Conservation (phyloP, 768 basidiomycete species). For the Lactifluus subvellereus region DNA sequence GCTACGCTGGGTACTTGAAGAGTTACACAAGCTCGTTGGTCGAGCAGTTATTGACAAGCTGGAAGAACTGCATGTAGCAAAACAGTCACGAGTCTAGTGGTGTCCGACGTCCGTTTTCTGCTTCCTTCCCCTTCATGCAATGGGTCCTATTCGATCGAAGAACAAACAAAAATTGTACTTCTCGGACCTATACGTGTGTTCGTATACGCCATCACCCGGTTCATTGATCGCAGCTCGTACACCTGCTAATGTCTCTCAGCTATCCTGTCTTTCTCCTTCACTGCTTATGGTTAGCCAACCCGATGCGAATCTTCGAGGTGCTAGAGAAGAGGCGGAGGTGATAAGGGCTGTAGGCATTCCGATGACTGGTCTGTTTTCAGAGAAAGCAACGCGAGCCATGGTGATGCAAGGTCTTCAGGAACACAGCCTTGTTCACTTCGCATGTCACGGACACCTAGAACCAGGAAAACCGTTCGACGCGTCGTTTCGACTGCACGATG, state of each 20-base stretch:
- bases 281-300: constrained; percentile 9
- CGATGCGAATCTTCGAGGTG: neutral
- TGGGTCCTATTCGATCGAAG: neutral
- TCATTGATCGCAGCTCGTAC: constrained; percentile 11
- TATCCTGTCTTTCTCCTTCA: neutral
- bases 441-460: constrained; percentile 12
- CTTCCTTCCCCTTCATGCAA: constrained; percentile 20
- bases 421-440: constrained; percentile 6
- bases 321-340: neutral
- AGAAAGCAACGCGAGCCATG: neutral
- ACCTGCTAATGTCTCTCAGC: neutral
- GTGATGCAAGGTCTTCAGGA: neutral
- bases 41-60: constrained; percentile 2
- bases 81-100: neutral
- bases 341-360: neutral
- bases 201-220: constrained; percentile 17
- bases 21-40: constrained; percentile 9
- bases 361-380: neutral
- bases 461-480: constrained; percentile 1
- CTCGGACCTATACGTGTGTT: constrained; percentile 13
- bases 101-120: neutral
- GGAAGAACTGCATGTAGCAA: neutral
- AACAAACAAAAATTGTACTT: neutral
- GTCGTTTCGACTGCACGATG: constrained; percentile 3
- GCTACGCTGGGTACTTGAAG: constrained; percentile 2